phyloP scores from a whole-genome alignment of 805 yeast genomes.

The Millerozyma acaciae region DNA sequence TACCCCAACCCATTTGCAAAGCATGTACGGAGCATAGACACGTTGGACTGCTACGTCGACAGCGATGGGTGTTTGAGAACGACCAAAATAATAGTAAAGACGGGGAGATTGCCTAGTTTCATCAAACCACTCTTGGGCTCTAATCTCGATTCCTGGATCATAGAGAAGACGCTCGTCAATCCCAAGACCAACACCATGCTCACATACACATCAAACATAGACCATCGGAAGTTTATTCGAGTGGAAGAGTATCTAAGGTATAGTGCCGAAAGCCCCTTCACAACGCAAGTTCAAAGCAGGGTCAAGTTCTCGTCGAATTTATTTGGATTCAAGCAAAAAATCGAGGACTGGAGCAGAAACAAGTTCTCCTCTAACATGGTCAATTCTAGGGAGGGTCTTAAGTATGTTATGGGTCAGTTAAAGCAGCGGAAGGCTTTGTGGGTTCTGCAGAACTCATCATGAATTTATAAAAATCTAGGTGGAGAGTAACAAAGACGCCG shows the following conservation, averaged over 20 bases:
- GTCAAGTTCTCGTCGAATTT: conserved; percentile 75
- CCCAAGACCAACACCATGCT: conserved; percentile 50
- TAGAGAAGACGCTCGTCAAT: conserved; percentile 74
- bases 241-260: conserved; percentile 76
- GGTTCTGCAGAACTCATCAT: not conserved
- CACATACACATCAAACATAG: conserved; percentile 78
- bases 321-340: conserved; percentile 61
- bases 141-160: conserved; percentile 71
- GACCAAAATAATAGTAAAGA: conserved; percentile 70
- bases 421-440: conserved; percentile 25
- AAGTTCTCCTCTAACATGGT: conserved; percentile 65
- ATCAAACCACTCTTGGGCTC: conserved; percentile 70
- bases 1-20: conserved; percentile 75
- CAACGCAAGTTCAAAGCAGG: conserved; percentile 49
- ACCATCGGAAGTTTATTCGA: conserved; percentile 72
- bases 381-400: conserved; percentile 68
- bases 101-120: conserved; percentile 79
- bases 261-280: conserved; percentile 17
- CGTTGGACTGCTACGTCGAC: conserved; percentile 59
- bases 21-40: conserved; percentile 83
- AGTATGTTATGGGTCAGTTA: conserved; percentile 68
- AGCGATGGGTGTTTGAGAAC: conserved; percentile 61
- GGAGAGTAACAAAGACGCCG: no score
- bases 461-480: no score
- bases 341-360: conserved; percentile 77